phyloP scores from a whole-genome alignment of 306 rosid genomes.

The Oemleria cerasiformis region DNA sequence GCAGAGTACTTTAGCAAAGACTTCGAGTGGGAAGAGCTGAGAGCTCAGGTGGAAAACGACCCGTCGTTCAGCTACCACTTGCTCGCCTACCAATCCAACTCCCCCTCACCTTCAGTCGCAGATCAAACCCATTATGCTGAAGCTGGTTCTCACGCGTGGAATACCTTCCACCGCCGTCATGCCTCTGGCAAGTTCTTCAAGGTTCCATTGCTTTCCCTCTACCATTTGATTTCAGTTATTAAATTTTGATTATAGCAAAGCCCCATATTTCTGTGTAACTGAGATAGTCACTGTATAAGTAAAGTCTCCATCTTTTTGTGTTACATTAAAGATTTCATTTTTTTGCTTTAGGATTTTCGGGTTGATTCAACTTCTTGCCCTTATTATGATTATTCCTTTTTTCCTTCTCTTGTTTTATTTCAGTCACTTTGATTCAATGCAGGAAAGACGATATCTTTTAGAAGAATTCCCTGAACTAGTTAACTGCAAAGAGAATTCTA shows the following conservation, averaged over 20 bases:
- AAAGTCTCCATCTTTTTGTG: neutral
- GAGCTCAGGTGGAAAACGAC: constrained; percentile 56
- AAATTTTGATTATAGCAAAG: neutral
- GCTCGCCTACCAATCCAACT: constrained; percentile 35
- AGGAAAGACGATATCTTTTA: constrained; percentile 86
- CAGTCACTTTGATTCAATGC: constrained; percentile 10
- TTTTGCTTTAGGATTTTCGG: neutral
- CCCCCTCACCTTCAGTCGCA: constrained; percentile 9
- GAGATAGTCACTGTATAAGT: neutral
- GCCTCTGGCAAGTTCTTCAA: constrained; percentile 90
- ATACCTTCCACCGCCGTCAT: constrained; percentile 75
- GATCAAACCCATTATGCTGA: constrained; percentile 30
- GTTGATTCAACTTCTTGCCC: neutral
- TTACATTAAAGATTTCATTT: neutral
- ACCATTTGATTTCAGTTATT: neutral
- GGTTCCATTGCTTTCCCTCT: constrained; percentile 32
- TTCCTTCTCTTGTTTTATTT: neutral
- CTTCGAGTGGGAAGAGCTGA: constrained; percentile 79
- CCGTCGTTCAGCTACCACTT: constrained; percentile 52
- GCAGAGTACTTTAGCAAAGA: constrained; percentile 66
- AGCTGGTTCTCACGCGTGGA: constrained; percentile 72
- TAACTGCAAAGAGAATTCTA: constrained; percentile 40
- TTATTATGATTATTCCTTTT: neutral
- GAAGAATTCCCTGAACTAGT: constrained; percentile 80
- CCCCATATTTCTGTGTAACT: neutral